Evolutionary conservation across 345 rosid species (phyloP).

Genomic region (Arabidopsis thaliana): DNA sequence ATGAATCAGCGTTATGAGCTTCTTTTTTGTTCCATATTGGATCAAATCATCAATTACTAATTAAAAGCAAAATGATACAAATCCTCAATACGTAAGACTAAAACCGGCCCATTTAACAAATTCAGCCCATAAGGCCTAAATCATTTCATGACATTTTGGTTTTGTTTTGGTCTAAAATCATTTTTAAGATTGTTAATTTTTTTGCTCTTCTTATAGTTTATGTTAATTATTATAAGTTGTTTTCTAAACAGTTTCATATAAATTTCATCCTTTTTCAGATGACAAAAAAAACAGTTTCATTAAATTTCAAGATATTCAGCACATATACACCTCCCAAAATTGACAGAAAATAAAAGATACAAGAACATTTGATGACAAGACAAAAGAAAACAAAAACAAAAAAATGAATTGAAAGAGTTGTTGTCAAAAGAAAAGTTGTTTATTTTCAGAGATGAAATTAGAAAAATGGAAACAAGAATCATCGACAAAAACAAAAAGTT

Average conservation of each 20-base stretch:
- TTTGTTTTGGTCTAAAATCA: too few relatives aligned
- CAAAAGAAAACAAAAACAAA: not conserved
- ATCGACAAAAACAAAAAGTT: not conserved
- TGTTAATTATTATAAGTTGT: too few relatives aligned
- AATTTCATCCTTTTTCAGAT: too few relatives aligned
- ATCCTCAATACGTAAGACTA: not conserved
- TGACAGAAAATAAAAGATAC: not conserved
- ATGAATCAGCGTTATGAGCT: too few relatives aligned
- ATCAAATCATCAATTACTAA: not conserved
- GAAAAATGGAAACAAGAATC: constrained; percentile 12
- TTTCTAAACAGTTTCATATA: not conserved
- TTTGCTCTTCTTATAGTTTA: too few relatives aligned
- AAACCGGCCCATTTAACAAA: not conserved
- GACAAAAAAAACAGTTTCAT: not conserved
- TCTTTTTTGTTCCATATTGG: not conserved
- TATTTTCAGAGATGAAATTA: constrained; percentile 21
- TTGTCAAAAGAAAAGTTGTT: constrained; percentile 7
- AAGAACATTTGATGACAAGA: not conserved
- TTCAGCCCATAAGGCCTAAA: not conserved
- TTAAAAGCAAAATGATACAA: not conserved
- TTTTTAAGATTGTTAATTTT: too few relatives aligned
- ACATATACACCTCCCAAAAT: constrained; percentile 2
- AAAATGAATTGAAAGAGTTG: not conserved
- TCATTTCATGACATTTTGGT: not conserved
- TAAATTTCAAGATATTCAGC: constrained; percentile 1